Conservation (phyloP, 257 asterid species). For the Prunella vulgaris region DNA sequence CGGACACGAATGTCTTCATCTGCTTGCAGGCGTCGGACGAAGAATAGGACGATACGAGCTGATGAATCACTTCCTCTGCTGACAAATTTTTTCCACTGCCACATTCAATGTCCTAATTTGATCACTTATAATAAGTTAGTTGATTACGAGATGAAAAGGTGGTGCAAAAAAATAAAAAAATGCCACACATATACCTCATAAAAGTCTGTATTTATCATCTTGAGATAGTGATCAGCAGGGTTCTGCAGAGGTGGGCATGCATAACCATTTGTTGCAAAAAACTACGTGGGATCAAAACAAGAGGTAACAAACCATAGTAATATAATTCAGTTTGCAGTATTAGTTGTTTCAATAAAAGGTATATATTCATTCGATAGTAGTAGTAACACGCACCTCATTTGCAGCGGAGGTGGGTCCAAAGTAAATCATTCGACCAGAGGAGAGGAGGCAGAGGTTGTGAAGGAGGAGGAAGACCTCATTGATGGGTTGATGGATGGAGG, state of each 20-base stretch:
- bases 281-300: no score
- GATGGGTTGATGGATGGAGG: conserved; percentile 53
- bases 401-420: conserved; percentile 43
- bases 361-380: no score
- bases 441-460: conserved; percentile 48
- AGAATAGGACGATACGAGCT: conserved; percentile 36
- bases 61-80: conserved; percentile 35
- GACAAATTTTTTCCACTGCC: conserved; percentile 29
- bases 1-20: conserved; percentile 26
- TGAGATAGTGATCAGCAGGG: conserved; percentile 57
- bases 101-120: conserved; percentile 43
- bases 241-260: conserved; percentile 40
- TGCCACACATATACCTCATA: conserved; percentile 31
- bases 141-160: background rate
- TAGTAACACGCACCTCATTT: conserved; percentile 27
- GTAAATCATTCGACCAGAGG: conserved; percentile 41
- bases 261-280: conserved; percentile 44
- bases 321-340: no score
- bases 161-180: background rate
- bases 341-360: no score
- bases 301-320: no score
- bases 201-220: conserved; percentile 47
- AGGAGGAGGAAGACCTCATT: conserved; percentile 49
- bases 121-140: background rate
- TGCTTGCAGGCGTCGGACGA: conserved; percentile 30